phyloP scores from a whole-genome alignment of 805 yeast species.

The Starmera caribaea region DNA sequence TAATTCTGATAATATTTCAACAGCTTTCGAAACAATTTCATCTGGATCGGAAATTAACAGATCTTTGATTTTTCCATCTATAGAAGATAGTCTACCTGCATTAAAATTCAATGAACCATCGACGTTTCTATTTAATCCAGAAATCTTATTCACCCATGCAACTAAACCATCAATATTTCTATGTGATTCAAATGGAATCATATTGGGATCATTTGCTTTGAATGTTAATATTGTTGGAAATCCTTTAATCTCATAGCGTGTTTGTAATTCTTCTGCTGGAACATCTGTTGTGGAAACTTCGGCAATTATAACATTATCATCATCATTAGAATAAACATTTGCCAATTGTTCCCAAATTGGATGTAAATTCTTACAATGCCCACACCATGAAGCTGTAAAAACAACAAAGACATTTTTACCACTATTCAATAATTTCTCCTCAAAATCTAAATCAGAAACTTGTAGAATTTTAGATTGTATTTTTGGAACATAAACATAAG shows the following conservation, averaged over 20 bases:
- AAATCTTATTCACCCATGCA: slow-evolving; percentile 37
- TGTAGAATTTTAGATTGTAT: slow-evolving; percentile 15
- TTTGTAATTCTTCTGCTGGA: slow-evolving; percentile 31
- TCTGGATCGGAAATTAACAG: slow-evolving; percentile 18
- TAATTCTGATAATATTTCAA: slow-evolving; percentile 20
- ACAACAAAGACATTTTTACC: slow-evolving; percentile 17
- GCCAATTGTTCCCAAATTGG: slow-evolving; percentile 41
- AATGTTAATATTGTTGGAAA: slow-evolving; percentile 45
- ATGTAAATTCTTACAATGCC: slow-evolving; percentile 38
- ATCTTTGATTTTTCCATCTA: slow-evolving; percentile 18
- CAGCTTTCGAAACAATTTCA: slow-evolving; percentile 15
- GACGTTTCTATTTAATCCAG: slow-evolving; percentile 24
- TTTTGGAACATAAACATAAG: slow-evolving; percentile 19
- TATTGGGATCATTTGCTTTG: slow-evolving; percentile 25
- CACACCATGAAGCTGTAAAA: slow-evolving; percentile 50
- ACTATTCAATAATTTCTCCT: slow-evolving; percentile 21
- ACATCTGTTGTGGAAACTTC: slow-evolving; percentile 34
- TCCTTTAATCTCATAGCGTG: slow-evolving; percentile 29
- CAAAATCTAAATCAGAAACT: slow-evolving; percentile 23
- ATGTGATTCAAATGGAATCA: slow-evolving; percentile 21
- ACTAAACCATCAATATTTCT: slow-evolving; percentile 43
- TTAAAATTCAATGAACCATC: slow-evolving; percentile 25
- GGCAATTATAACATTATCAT: slow-evolving; percentile 29
- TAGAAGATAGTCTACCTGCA: slow-evolving; percentile 25
- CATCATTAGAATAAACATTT: slow-evolving; percentile 28